Percentiles rank a stretch among this genome's conserved stretches.
Conservation (phyloP, 768 basidiomycete genomes). For the Tylopilus cervinicoccineus region DNA sequence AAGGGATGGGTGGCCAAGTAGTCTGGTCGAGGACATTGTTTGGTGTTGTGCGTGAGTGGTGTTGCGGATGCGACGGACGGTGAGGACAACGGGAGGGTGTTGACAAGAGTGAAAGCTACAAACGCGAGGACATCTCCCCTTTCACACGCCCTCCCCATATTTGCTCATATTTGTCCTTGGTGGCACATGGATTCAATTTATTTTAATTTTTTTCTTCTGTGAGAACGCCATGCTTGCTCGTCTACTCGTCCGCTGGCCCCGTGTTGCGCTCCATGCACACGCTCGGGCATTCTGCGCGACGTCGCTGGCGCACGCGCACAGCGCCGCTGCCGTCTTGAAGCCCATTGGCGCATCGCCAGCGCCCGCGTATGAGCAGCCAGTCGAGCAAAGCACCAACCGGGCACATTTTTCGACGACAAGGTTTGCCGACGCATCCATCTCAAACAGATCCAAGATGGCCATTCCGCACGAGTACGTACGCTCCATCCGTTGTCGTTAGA, state of each 20-base stretch:
- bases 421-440: conserved; percentile 34
- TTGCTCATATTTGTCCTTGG: conserved; percentile 19
- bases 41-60: not conserved
- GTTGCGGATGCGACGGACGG: conserved; percentile 16
- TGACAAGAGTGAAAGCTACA: conserved; percentile 14
- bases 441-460: conserved; percentile 37
- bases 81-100: conserved; percentile 9
- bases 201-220: not conserved
- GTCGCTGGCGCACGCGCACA: conserved; percentile 7
- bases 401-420: conserved; percentile 27
- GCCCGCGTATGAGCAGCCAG: conserved; percentile 3
- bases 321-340: conserved; percentile 9
- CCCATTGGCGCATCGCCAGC: not conserved
- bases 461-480: conserved; percentile 41
- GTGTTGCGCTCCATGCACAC: conserved; percentile 12
- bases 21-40: conserved; percentile 50
- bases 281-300: conserved; percentile 14
- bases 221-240: conserved; percentile 15
- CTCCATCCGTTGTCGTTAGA: not conserved
- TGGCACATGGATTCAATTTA: conserved; percentile 3
- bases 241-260: conserved; percentile 23
- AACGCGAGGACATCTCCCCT: conserved; percentile 20
- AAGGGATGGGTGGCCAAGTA: conserved; percentile 58
- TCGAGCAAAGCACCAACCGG: conserved; percentile 18
- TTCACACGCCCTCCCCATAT: conserved; percentile 22